These are phyloP conservation scores for Salvia rosmarinus DNA, from an alignment of 257 asterid genomes.

Conservation along the genomic window DNA sequence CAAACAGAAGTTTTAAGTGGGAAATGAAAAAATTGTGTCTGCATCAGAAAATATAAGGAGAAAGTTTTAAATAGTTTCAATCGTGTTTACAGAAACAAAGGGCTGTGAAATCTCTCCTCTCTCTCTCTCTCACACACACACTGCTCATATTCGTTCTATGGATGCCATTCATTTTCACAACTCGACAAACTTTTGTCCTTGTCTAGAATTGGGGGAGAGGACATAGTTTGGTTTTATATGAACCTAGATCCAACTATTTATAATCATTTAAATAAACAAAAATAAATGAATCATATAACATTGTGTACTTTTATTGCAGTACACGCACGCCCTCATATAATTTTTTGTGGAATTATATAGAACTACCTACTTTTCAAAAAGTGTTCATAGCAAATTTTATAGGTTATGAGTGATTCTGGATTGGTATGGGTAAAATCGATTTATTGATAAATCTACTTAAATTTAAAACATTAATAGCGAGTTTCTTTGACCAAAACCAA, in stretches of 20 bases:
- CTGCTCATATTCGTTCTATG: conserved; percentile 32
- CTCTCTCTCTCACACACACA: conserved; percentile 4
- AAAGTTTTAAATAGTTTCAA: conserved; percentile 34
- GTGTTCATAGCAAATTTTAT: too few species aligned
- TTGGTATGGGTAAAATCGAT: too few species aligned
- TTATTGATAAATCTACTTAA: too few species aligned
- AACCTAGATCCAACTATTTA: not conserved
- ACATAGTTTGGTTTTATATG: conserved; percentile 18
- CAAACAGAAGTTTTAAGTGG: not conserved
- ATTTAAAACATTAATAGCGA: too few species aligned
- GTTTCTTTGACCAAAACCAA: too few species aligned
- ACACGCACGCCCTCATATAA: too few species aligned
- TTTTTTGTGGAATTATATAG: too few species aligned
- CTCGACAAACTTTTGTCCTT: conserved; percentile 41
- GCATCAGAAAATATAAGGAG: conserved; percentile 42
- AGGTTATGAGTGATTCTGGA: too few species aligned
- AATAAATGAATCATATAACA: not conserved
- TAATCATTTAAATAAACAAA: not conserved
- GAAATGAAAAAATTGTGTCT: conserved; percentile 27
- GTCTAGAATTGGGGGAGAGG: conserved; percentile 16
- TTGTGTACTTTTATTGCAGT: not conserved
- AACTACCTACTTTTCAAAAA: too few species aligned
- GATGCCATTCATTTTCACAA: conserved; percentile 45
- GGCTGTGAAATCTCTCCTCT: conserved; percentile 28
- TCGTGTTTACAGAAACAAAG: conserved; percentile 31